Base-by-base conservation (phyloP, 306 rosid genomes). In the Abrus pulchellus region DNA sequence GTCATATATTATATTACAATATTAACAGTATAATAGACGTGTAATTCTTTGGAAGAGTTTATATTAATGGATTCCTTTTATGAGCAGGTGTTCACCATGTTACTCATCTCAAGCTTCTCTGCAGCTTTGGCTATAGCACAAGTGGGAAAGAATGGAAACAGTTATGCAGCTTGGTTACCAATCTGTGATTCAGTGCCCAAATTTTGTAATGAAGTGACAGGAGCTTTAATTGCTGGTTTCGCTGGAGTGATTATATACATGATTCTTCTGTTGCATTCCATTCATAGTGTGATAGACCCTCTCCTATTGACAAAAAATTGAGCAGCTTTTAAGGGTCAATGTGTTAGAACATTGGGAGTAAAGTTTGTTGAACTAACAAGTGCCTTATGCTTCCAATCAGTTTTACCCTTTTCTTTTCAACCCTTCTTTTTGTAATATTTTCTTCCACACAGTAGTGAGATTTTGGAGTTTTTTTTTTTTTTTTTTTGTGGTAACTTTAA, bases 81-180 rank as follows among this genome's bases (percentile, higher is more conserved):
- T 75, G 81, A 43, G 29, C 80, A 93, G 98, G 87, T 90, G 5
- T 64, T 90, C 76, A 84, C 87, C 38, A 62, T 89, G 88, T 29
- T 94, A 68, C 85, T 94, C 4, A 71, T 48, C 48, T 89, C 98
- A 59, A 80, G 97, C 83, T 59, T 89, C 9, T 92, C 97, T 2
- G 97, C 95, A 3, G 91, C 95, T 0, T 67, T 92, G 77, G 88
- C 98, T 0, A 81, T 94, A 69, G 98, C 94, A 7, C 78, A 86
- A n/a, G 91, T 94, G 63, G 98, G 92, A 3, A 86, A 90, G 89
- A 75, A 92, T 9, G 98, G 97, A 40, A 90, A 94, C 50, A 47
- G 55, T 3, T 72, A 63, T 53, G 98, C 98, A 29, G 97, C 91
- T 5, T 94, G 98, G 97, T 83, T 88, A 36, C 98, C 98, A 28